A percentile compares a stretch with the other conserved stretches of the same genome.
phyloP scores from a whole-genome alignment of 192 early-diverging fungal species.

The Paraglomus brasilianum region DNA sequence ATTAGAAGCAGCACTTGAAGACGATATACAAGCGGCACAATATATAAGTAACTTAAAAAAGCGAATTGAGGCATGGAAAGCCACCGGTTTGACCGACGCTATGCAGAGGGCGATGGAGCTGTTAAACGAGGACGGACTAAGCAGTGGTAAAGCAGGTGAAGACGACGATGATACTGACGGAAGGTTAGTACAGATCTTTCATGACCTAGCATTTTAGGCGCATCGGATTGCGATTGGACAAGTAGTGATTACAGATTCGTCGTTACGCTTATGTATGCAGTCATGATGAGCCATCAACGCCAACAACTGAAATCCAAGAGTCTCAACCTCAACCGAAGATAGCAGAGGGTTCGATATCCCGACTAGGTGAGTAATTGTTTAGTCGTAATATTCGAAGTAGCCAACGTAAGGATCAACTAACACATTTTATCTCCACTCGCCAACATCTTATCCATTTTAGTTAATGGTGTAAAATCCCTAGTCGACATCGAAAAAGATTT shows the following conservation, averaged over 20 bases:
- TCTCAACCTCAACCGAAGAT: constrained; percentile 24
- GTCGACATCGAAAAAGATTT: constrained; percentile 53
- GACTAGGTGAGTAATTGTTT: constrained; percentile 13
- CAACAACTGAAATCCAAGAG: constrained; percentile 17
- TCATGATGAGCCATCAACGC: constrained; percentile 32
- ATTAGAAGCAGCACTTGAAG: constrained; percentile 48
- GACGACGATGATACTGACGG: constrained; percentile 17
- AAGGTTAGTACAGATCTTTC: constrained; percentile 8
- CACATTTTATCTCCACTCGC: constrained; percentile 25
- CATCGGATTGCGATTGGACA: too few species aligned
- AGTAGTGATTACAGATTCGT: background rate
- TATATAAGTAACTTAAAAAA: constrained; percentile 43
- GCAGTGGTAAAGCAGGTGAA: background rate
- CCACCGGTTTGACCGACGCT: constrained; percentile 38
- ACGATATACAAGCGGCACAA: constrained; percentile 40
- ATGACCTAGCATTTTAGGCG: background rate
- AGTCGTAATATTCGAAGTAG: background rate
- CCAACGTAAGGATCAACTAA: constrained; percentile 32
- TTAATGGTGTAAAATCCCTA: constrained; percentile 58
- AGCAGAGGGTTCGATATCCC: constrained; percentile 32
- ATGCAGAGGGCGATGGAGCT: constrained; percentile 39
- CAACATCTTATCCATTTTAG: constrained; percentile 37
- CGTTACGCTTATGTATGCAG: constrained; percentile 1
- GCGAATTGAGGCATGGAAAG: constrained; percentile 40
- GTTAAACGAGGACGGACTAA: constrained; percentile 12